Evolutionary conservation across 331 rosid genomes (phyloP), one percentile per base, ranked within the genome.

Genomic region (Phaseolus coccineus): DNA sequence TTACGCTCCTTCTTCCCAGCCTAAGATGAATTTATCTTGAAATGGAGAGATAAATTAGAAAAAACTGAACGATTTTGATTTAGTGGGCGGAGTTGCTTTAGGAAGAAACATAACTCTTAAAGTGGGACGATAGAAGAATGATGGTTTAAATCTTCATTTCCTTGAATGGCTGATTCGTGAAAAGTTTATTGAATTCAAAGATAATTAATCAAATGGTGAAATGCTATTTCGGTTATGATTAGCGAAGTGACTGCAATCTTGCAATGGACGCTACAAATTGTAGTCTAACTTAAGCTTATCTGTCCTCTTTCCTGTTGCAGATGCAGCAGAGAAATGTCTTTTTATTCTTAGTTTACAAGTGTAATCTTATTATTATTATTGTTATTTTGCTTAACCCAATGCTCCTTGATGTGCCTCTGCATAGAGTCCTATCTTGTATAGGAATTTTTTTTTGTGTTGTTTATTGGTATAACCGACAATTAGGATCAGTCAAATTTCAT

Each of bases 61-160:
- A 1, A 48, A 8, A 25, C 5, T 3, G 15, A 59, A 28, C 66
- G 8, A 55, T 13, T 57, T 57, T 30, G 19, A 40, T 55, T 56
- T 30, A 24, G 69, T 28, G 59, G 62, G 6, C 9, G 25, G 37
- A 50, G 11, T 15, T 63, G 11, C 2, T 13, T 52, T 74, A 56
- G n/a, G 71, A 55, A 64, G 59, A 64, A 48, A 9, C 22, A 30
- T 30, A 28, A 61, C 8, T 27, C 7, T 12, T n/a, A 3, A 59
- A 24, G 73, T 71, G 47, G 77, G 72, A 15, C 68, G 42, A 14
- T 80, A 47, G 14, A 9, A 55, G 8, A 51, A 66, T 42, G 44
- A 24, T 8, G 70, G 37, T 66, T 81, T 71, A 69, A 63, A 57
- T 74, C 58, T 59, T 52, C 35, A 40, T 80, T 80, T 42, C 35